Percentiles rank a stretch among this genome's conserved stretches.
Conservation (phyloP, 2,329 filamentous ascomycete species). For the Aspergillus uvarum region DNA sequence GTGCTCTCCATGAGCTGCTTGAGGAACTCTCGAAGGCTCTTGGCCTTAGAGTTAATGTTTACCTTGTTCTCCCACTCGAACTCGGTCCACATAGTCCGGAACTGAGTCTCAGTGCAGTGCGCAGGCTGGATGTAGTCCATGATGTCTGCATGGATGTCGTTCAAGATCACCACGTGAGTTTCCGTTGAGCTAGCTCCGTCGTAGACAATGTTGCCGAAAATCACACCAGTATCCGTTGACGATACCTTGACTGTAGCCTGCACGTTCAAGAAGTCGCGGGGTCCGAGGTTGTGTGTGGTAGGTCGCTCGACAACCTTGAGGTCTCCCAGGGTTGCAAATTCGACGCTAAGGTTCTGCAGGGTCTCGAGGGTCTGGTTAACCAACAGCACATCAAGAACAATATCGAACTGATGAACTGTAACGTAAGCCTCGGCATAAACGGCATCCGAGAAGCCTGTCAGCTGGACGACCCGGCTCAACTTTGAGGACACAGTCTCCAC, state of each 20-base stretch:
- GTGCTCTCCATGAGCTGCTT: slow-evolving; percentile 94
- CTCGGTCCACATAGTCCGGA: slow-evolving; percentile 99
- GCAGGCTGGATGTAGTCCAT: slow-evolving; percentile 99
- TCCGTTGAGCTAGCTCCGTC: slow-evolving; percentile 89
- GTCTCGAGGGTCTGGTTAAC: slow-evolving; percentile 98
- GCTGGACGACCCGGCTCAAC: slow-evolving; percentile 90
- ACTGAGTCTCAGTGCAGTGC: slow-evolving; percentile 94
- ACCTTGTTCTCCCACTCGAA: slow-evolving; percentile 99
- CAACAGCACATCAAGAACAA: slow-evolving; percentile 90
- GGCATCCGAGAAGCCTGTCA: slow-evolving; percentile 96
- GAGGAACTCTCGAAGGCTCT: slow-evolving; percentile 86
- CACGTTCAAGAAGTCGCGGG: slow-evolving; percentile 96
- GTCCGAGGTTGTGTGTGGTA: slow-evolving; percentile 90
- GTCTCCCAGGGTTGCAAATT: slow-evolving; percentile 97
- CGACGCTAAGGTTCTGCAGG: slow-evolving; percentile 92
- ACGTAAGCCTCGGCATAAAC: slow-evolving; percentile 99
- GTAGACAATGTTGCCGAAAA: slow-evolving; percentile 98
- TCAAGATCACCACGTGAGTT: slow-evolving; percentile 95
- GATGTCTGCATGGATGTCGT: slow-evolving; percentile 97
- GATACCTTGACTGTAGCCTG: slow-evolving; percentile 99
- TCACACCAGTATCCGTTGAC: slow-evolving; percentile 95
- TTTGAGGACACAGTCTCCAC: slow-evolving; percentile 89
- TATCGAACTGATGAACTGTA: slow-evolving; percentile 98
- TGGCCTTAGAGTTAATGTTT: slow-evolving; percentile 98
- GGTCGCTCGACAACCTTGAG: slow-evolving; percentile 97